Conservation (phyloP, 176 grass and related monocot genomes). For the Aegilops bicornis region DNA sequence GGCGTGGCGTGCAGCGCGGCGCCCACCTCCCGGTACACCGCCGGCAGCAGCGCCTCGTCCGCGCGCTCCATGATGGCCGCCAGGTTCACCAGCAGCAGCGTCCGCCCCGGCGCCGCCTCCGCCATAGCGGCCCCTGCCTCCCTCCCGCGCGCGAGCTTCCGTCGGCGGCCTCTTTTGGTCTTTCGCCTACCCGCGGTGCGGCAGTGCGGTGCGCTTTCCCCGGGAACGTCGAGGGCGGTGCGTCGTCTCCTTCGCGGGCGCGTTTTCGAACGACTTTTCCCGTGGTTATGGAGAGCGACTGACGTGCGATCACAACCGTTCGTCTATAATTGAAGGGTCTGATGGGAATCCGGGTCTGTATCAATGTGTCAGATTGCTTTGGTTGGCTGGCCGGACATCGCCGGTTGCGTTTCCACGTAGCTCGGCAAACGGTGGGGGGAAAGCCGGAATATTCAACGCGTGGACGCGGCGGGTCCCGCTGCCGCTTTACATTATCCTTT, state of each 20-base stretch:
- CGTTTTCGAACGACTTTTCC: background rate
- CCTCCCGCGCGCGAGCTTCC: background rate
- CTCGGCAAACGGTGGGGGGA: no score
- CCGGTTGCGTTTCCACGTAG: background rate
- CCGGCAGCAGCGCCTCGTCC: slow-evolving; percentile 77
- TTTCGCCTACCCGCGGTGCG: background rate
- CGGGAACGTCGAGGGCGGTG: background rate
- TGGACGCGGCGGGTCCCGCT: background rate
- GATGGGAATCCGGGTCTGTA: background rate
- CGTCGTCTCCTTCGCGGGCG: background rate
- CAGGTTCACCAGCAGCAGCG: slow-evolving; percentile 73
- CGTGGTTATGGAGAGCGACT: background rate
- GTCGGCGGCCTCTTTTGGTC: background rate
- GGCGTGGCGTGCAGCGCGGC: slow-evolving; percentile 61
- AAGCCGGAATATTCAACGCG: slow-evolving; percentile 1
- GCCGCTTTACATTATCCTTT: background rate
- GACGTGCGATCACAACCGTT: background rate
- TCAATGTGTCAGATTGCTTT: background rate
- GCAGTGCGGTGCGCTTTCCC: background rate
- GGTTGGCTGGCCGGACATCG: background rate
- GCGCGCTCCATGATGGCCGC: slow-evolving; percentile 90
- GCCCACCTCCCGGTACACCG: slow-evolving; percentile 83
- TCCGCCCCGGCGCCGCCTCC: slow-evolving; percentile 16
- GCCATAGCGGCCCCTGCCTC: background rate
- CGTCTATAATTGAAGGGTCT: background rate